Evolutionary conservation across 2,329 filamentous ascomycete species (phyloP), one percentile per base, ranked within the genome.

Genomic region (Cryoendolithus antarcticus): DNA sequence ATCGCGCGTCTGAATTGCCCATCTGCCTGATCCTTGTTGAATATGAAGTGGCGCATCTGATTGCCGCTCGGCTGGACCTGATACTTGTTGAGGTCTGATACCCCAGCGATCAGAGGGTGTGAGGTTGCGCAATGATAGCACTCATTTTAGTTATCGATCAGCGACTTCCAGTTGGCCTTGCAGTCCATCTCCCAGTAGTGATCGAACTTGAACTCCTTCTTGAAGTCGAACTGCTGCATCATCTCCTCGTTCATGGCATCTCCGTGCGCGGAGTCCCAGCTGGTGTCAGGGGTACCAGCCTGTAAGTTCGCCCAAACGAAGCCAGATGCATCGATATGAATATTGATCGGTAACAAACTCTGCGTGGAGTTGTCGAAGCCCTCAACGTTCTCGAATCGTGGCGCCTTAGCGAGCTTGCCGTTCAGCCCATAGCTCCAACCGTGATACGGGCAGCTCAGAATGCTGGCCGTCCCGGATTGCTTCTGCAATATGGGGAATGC

Each of bases 131-230:
- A 75, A 59, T 76, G 72, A 48, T 77, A 77, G 48, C 72, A 76
- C 52, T 74, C 73, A 51, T 77, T 77, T 61, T 75, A 77, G 60
- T 77, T 75, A 49, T 77, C 73, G 3, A 66, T 64, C 27, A 74
- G 51, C 6, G 4, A 66, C 65, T 75, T 75, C 71, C 72, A 75
- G 58, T 74, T 74, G 51, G 65, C 70, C 15, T 66, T 62, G 0
- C 65, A 65, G 35, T 70, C 64, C 63, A 72, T 67, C 46, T 71
- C 65, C 69, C 70, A 74, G 10, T 56, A 54, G 48, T 75, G 71
- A 47, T 75, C 70, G 44, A 74, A 75, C 9, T 55, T 49, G 51
- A 74, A 78, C 36, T 74, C 59, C 0, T 36, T 38, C 19, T 66
- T 61, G 46, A 67, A 71, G 47, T 68, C 57, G 52, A 67, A 69